Base-by-base conservation (phyloP, 1,139 yeast species). In the Zygosaccharomyces pseudobailii region DNA sequence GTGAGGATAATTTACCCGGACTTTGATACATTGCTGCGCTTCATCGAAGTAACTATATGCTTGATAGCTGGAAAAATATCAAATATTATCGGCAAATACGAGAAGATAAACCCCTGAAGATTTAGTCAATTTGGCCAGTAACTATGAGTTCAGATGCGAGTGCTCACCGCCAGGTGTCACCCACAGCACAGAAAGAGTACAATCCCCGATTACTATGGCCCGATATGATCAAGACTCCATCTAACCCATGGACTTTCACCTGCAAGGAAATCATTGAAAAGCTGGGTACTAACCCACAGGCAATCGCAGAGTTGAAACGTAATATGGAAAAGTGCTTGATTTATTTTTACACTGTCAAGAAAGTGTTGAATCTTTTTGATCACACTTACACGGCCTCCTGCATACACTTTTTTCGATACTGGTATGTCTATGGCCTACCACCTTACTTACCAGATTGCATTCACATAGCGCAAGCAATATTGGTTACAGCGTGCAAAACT, bases 371-470 rank as follows among this genome's bases (percentile, higher is more conserved):
- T 25, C 48, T 65, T 3, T 63, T 62, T 43, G 69, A 66, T 40
- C 68, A 65, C 40, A 63, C 69, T 0, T 66, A 65, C 41, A 64
- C 68, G 1, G 66, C 67, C 2, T 59, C 68, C 19, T 59, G 68
- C 45, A 62, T 63, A 7, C 45, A 64, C 23, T 62, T 65, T 41
- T 65, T 58, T 53, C 55, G 70, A 31, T 63, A 62, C 42, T 66
- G 70, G 70, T 62, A 48, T 42, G 42, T 56, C 10, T 57, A 55
- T 51, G 61, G 62, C 13, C 47, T 61, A 30, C 65, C 68, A 38
- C 48, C 53, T 8, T 48, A 55, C 21, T 28, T 59, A n/a, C 48
- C 55, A 4, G 63, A 62, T 24, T 60, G 66, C 43, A 57, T 61
- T 32, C 63, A 61, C 51, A 48, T 63, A 13, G 55, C 68, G 3